phyloP scores from a whole-genome alignment of 495 filamentous ascomycete genomes.

The Tuber indicum region DNA sequence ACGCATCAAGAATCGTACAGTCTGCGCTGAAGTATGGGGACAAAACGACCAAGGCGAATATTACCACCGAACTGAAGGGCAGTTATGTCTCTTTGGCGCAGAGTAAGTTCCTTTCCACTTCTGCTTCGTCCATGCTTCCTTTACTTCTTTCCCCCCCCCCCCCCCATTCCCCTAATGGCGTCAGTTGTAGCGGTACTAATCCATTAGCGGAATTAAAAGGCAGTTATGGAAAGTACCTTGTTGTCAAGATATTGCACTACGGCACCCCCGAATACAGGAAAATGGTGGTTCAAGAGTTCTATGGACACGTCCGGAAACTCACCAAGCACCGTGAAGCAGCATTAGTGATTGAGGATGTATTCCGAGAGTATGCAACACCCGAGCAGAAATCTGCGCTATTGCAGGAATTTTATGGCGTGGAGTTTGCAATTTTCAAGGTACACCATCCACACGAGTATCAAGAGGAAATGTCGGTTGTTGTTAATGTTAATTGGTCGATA shows the following conservation, averaged over 20 bases:
- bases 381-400: constrained; percentile 77
- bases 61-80: constrained; percentile 79
- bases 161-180: not conserved
- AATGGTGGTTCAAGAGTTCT: constrained; percentile 87
- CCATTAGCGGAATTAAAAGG: constrained; percentile 9
- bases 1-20: constrained; percentile 89
- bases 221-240: constrained; percentile 84
- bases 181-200: not conserved
- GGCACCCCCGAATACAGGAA: constrained; percentile 78
- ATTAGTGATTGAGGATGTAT: constrained; percentile 96
- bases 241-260: constrained; percentile 88
- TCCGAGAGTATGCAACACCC: constrained; percentile 72
- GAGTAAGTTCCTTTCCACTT: constrained; percentile 51
- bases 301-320: constrained; percentile 79
- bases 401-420: constrained; percentile 93
- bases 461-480: not conserved
- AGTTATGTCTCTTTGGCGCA: constrained; percentile 78
- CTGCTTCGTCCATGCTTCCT: not conserved
- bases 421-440: constrained; percentile 72
- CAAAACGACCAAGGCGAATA: constrained; percentile 70
- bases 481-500: not conserved
- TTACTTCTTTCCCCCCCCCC: not conserved
- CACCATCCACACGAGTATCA: not conserved
- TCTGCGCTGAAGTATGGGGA: constrained; percentile 94
- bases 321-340: constrained; percentile 93